These are phyloP conservation scores for Rhododendron mucronatum DNA, from an alignment of 148 eudicot genomes.

Conservation along the genomic window DNA sequence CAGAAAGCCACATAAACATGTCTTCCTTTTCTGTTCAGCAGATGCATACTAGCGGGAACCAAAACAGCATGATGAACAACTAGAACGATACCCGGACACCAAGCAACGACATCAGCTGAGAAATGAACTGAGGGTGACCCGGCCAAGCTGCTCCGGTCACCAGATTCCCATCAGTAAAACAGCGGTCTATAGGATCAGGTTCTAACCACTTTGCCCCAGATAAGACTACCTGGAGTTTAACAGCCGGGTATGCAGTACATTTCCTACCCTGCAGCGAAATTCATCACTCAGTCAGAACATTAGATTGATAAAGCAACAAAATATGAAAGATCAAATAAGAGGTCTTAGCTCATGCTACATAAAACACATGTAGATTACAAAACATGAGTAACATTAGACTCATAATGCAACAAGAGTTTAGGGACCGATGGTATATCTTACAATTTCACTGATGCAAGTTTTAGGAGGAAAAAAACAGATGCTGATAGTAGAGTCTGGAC, in stretches of 20 bases:
- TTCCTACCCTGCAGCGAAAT: conserved; percentile 67
- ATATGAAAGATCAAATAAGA: too few species aligned
- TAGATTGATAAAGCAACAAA: too few species aligned
- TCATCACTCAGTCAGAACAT: background rate
- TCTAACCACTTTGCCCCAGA: conserved; percentile 88
- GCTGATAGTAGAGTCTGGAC: background rate
- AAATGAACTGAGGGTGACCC: conserved; percentile 85
- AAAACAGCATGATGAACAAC: background rate
- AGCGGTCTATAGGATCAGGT: conserved; percentile 81
- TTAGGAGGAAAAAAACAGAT: background rate
- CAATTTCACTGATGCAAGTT: background rate
- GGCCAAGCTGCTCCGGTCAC: conserved; percentile 99
- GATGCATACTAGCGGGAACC: background rate
- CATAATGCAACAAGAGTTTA: background rate
- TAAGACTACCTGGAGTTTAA: conserved; percentile 75
- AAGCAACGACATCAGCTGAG: conserved; percentile 82
- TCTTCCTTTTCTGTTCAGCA: background rate
- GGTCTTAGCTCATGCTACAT: too few species aligned
- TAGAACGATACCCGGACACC: conserved; percentile 59
- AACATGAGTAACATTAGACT: background rate
- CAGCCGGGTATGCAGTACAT: conserved; percentile 97
- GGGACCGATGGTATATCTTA: background rate
- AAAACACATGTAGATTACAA: too few species aligned
- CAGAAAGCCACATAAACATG: background rate
- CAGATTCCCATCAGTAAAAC: conserved; percentile 92